These are phyloP conservation scores for Xylariaceae sp. DNA, from an alignment of 2,329 filamentous ascomycete genomes.

Conservation along the genomic window DNA sequence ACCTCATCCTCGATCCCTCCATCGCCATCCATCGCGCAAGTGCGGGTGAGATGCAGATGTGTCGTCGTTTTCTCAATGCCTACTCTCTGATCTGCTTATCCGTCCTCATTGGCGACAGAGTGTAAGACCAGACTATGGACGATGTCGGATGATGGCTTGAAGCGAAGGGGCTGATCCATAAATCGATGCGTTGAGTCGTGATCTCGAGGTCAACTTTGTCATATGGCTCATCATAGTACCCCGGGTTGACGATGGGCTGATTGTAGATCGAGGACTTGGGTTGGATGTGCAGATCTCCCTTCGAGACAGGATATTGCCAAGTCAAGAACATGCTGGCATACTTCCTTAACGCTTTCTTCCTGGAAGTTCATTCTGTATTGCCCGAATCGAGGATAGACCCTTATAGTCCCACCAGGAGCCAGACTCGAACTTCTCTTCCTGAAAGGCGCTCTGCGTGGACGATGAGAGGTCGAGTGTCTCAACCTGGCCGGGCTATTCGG, in stretches of 20 bases:
- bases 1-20: constrained; percentile 24
- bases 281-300: constrained; percentile 44
- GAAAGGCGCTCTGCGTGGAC: constrained; percentile 27
- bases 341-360: constrained; percentile 33
- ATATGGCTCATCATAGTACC: constrained; percentile 36
- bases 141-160: constrained; percentile 34
- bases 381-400: constrained; percentile 48
- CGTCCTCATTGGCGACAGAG: constrained; percentile 9
- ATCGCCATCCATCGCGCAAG: constrained; percentile 38
- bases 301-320: constrained; percentile 49
- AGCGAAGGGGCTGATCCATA: constrained; percentile 35
- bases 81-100: constrained; percentile 31
- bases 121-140: constrained; percentile 28
- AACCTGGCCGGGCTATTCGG: constrained; percentile 4
- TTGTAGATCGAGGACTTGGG: constrained; percentile 11
- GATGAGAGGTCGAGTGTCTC: neutral
- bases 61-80: constrained; percentile 34
- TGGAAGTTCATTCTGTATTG: constrained; percentile 39
- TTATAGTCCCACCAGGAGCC: constrained; percentile 38
- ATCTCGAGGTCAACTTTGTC: constrained; percentile 41
- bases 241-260: constrained; percentile 38
- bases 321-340: constrained; percentile 48
- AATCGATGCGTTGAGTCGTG: constrained; percentile 40
- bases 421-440: constrained; percentile 31
- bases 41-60: constrained; percentile 39